Evolutionary conservation across 169 alveolate species (phyloP), one percentile per base, ranked within the genome.

Genomic region (Amoebophrya sp.): DNA sequence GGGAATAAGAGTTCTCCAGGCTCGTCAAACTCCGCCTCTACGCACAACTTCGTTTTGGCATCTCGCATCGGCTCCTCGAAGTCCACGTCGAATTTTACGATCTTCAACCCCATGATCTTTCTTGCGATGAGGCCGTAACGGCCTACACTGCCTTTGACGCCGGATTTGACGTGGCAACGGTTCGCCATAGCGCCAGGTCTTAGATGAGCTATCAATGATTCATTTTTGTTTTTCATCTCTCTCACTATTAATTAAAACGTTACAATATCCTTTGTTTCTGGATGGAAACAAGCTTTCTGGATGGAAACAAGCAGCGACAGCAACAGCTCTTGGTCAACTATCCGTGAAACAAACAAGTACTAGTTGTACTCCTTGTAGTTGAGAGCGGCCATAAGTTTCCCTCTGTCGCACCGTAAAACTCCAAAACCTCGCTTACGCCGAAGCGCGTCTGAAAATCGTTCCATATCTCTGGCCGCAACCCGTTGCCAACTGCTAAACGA

Each of bases 391-490:
- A n/a, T n/a, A n/a, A n/a, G 26, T 89, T 89, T 24, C 91, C 91
- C 55, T 89, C 91, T 12, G 91, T 89, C 24, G 91, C 91, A 0
- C 91, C 91, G 55, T 89, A 89, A 65, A 89, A 89, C 33, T 89
- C 91, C 76, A 89, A 39, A 24, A 89, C 55, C 41, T 89, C 76
- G 6, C 76, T 54, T 0, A 89, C 41, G 0, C 26, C 55, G 55
- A 89, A 40, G 38, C 26, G 33, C 26, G 39, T 41, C 91, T 39
- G 91, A 65, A 89, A 89, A 1, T 40, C 76, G 34, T 65, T 36
- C 91, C 91, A 89, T 33, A 89, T 36, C 91, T 34, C 34, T 3
- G 91, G 47, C 29, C 90, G 41, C 55, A 89, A 36, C 23, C 91
- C 91, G n/a, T 89, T 89, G 53, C 91, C 91, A 10, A 89, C 41